A percentile compares a stretch with the other conserved stretches of the same genome.
These are phyloP conservation scores for Naematelia aurantialba DNA, from an alignment of 768 basidiomycete genomes.

Conservation along the genomic window DNA sequence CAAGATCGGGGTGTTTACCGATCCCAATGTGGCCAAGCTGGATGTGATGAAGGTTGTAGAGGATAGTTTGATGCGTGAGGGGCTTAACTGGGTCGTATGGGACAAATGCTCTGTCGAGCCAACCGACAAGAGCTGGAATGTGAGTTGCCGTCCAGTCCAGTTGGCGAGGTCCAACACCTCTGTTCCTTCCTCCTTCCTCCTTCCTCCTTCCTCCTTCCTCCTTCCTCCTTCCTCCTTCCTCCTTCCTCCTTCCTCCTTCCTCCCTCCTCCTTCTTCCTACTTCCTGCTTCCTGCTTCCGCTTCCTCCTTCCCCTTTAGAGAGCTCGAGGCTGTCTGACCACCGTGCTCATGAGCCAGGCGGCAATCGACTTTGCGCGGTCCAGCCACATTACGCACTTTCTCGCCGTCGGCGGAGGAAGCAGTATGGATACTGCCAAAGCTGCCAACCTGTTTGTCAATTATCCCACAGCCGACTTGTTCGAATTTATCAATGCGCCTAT, in stretches of 20 bases:
- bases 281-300: too few species aligned
- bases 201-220: too few species aligned
- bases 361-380: slow-evolving; percentile 84
- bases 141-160: too few species aligned
- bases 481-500: slow-evolving; percentile 97
- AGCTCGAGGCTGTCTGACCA: background rate
- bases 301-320: background rate
- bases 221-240: too few species aligned
- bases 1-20: slow-evolving; percentile 91
- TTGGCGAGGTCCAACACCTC: too few species aligned
- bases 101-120: slow-evolving; percentile 67
- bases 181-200: too few species aligned
- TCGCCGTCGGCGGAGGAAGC: slow-evolving; percentile 52
- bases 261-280: too few species aligned
- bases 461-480: slow-evolving; percentile 85
- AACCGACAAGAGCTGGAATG: slow-evolving; percentile 61
- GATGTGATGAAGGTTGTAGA: slow-evolving; percentile 73
- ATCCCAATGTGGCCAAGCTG: slow-evolving; percentile 75
- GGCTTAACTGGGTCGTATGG: slow-evolving; percentile 40
- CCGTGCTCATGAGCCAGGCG: slow-evolving; percentile 53
- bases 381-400: slow-evolving; percentile 86
- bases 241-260: too few species aligned
- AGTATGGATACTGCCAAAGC: slow-evolving; percentile 95
- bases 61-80: slow-evolving; percentile 62
- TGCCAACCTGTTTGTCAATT: slow-evolving; percentile 79